Evolutionary conservation across 176 grass and related monocot species (phyloP).

Genomic region (Avena eriantha): DNA sequence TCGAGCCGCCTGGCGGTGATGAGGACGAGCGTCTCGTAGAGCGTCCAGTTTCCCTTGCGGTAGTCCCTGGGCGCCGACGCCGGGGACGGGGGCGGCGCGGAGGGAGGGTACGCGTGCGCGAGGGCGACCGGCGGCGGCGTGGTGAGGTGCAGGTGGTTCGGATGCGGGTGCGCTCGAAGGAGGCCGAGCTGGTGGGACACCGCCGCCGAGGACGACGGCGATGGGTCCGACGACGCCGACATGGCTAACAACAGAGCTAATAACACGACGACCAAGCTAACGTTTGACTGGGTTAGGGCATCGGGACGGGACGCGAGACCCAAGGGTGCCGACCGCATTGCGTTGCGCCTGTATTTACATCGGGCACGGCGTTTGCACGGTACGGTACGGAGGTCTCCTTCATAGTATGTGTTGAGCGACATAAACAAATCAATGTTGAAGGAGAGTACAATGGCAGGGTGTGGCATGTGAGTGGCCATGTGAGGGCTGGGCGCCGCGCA

Average conservation of each 20-base stretch:
- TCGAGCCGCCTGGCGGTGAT: slow-evolving; percentile 92
- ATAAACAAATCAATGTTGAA: no score
- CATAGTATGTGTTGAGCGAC: no score
- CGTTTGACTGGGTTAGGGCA: not conserved
- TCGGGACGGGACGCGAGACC: no score
- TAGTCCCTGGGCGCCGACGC: slow-evolving; percentile 68
- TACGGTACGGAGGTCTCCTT: no score
- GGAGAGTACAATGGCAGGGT: no score
- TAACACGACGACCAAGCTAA: not conserved
- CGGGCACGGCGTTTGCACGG: no score
- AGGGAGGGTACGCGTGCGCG: slow-evolving; percentile 10
- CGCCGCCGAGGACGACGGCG: slow-evolving; percentile 44
- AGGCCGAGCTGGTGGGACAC: slow-evolving; percentile 37
- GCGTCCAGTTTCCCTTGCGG: slow-evolving; percentile 99
- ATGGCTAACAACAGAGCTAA: not conserved
- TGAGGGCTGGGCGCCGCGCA: no score
- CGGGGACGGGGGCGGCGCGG: slow-evolving; percentile 57
- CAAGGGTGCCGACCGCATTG: no score
- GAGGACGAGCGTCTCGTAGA: slow-evolving; percentile 95
- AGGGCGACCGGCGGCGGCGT: slow-evolving; percentile 21
- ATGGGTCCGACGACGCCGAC: slow-evolving; percentile 55
- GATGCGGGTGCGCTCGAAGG: slow-evolving; percentile 26
- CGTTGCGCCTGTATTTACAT: no score
- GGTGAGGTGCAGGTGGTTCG: slow-evolving; percentile 37
- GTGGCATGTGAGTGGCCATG: no score